Base-by-base conservation (phyloP, 2,329 filamentous ascomycete species). In the Zymoseptoria passerinii region DNA sequence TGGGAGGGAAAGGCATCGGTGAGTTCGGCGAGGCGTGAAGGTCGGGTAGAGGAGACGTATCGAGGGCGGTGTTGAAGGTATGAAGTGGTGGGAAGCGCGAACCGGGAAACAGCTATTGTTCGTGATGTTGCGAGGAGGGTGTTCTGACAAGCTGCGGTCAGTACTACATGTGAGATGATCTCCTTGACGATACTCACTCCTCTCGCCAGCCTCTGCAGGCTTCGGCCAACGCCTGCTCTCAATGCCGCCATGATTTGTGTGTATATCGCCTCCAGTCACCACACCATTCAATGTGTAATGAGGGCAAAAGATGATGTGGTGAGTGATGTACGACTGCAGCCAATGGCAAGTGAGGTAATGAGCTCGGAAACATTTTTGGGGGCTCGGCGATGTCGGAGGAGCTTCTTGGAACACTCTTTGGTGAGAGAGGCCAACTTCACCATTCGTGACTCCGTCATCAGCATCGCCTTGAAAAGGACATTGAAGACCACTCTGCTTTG, bases 1-100 rank as follows among this genome's bases (percentile, higher is more conserved):
- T 88, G 82, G 1, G 85, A 81, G 58, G 83, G 83, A 68, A 89
- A 89, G 59, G 80, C 81, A 70, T 83, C 77, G 63, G 79, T 78
- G 13, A 69, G 53, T 48, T 68, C 67, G 20, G 68, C 72, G 29
- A 68, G 68, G 23, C 64, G 62, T 18, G 61, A 48, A 28, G 60
- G 48, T 54, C 52, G 57, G 8, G 63, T 58, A 0, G 66, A 65
- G 18, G 64, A 66, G 53, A 71, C 61, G 59, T 66, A 58, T 52
- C 68, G 67, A 10, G 68, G 66, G 20, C 62, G 64, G 44, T 66
- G 67, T 48, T 66, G 61, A n/a, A 63, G 59, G n/a, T 55, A 48
- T 23, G 48, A 50, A n/a, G 18, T 19, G 8, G 55, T 27, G 9
- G 58, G 35, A 40, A 58, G 52, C 23, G 52, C 53, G 48, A 50